Evolutionary conservation across 371 early-diverging fungal genomes (phyloP).

Genomic region (Mortierella sp.): DNA sequence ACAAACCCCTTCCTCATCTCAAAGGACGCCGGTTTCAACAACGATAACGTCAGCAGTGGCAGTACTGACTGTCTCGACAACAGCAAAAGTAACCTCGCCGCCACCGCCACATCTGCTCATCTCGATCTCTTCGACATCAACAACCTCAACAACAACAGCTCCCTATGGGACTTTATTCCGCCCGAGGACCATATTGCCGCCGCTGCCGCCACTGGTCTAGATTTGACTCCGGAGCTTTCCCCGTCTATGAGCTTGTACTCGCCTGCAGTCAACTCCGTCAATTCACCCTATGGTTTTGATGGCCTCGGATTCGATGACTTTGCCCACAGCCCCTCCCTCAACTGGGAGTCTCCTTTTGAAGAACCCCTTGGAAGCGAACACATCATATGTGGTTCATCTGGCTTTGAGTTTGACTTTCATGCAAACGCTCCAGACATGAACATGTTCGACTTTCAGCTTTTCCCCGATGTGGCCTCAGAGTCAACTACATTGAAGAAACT

Average conservation of each 20-base stretch:
- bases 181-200: slow-evolving; percentile 7
- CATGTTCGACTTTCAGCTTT: slow-evolving; percentile 42
- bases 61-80: slow-evolving; percentile 9
- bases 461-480: slow-evolving; percentile 27
- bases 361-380: slow-evolving; percentile 10
- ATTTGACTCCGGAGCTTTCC: slow-evolving; percentile 43
- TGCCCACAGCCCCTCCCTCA: slow-evolving; percentile 24
- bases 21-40: slow-evolving; percentile 3
- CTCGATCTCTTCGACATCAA: not conserved
- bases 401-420: slow-evolving; percentile 25
- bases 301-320: slow-evolving; percentile 29
- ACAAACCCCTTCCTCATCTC: slow-evolving; percentile 23
- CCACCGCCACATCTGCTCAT: slow-evolving; percentile 11
- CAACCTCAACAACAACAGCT: slow-evolving; percentile 28
- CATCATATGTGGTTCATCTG: not conserved
- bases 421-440: not conserved
- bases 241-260: slow-evolving; percentile 40
- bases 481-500: slow-evolving; percentile 22
- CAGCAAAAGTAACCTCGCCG: slow-evolving; percentile 7
- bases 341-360: slow-evolving; percentile 27
- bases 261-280: slow-evolving; percentile 27
- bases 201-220: slow-evolving; percentile 9
- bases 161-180: slow-evolving; percentile 19
- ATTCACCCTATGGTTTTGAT: slow-evolving; percentile 37
- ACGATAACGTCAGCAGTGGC: slow-evolving; percentile 8